Conservation (phyloP, 768 basidiomycete genomes). For the Mycena rosella region DNA sequence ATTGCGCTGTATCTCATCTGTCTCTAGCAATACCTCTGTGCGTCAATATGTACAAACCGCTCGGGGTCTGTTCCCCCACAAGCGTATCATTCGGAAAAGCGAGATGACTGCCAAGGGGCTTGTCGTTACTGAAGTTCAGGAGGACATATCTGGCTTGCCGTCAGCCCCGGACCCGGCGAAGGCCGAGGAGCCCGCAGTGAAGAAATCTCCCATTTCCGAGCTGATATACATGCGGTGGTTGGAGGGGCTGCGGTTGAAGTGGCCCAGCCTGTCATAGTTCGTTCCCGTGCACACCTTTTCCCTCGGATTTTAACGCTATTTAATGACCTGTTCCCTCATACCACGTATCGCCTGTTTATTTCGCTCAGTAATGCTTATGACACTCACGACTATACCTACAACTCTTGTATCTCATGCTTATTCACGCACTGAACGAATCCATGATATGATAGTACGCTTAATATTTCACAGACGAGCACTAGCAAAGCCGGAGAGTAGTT, state of each 20-base stretch:
- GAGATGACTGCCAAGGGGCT: slow-evolving; percentile 89
- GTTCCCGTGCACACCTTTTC: background rate
- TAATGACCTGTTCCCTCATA: slow-evolving; percentile 9
- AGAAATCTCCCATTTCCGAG: slow-evolving; percentile 93
- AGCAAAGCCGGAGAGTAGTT: no score
- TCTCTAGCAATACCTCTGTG: slow-evolving; percentile 78
- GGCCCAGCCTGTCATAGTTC: slow-evolving; percentile 76
- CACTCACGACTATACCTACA: slow-evolving; percentile 31
- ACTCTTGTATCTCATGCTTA: slow-evolving; percentile 19
- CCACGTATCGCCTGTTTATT: slow-evolving; percentile 25
- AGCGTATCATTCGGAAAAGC: slow-evolving; percentile 81
- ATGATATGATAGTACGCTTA: slow-evolving; percentile 5
- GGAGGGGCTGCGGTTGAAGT: slow-evolving; percentile 90
- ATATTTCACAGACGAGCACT: background rate
- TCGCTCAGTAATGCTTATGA: slow-evolving; percentile 31
- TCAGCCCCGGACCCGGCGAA: slow-evolving; percentile 53
- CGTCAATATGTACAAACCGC: slow-evolving; percentile 87
- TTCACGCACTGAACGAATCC: slow-evolving; percentile 22
- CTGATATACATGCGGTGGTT: slow-evolving; percentile 98
- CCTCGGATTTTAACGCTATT: slow-evolving; percentile 20
- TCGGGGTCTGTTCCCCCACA: slow-evolving; percentile 85
- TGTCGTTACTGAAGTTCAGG: slow-evolving; percentile 85
- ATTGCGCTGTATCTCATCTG: slow-evolving; percentile 22
- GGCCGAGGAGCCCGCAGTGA: slow-evolving; percentile 59
- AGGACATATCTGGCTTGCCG: slow-evolving; percentile 71